Base-by-base conservation (phyloP, 805 yeast species). In the Metschnikowia gelsemii region DNA sequence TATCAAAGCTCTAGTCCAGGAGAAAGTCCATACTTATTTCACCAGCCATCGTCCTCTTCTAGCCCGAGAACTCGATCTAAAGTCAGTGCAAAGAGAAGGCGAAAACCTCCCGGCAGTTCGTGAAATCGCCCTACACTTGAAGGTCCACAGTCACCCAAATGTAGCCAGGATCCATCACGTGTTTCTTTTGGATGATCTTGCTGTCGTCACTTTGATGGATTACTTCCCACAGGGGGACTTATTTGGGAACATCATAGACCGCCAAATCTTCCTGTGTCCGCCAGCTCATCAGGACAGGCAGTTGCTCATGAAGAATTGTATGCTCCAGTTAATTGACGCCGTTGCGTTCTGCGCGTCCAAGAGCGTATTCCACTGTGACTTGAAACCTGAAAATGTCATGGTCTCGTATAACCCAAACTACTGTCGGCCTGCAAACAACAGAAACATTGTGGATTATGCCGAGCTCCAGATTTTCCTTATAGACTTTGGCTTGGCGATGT, bases 401-500 rank as follows among this genome's bases (percentile, higher is more conserved):
- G 60, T 69, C 11, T 49, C 52, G 11, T 66, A 62, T 40, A 55
- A 66, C 42, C 54, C 50, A 11, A 35, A 48, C 36, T 62, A 64
- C 47, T 45, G 38, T 25, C 56, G 68, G 30, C 35, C 44, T 4
- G 16, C 34, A 9, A 31, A 30, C 8, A 26, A 18, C 40, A 27
- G 28, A n/a, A 28, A 28, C 28, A 23, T 38, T 7, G 50, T 68
- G 17, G 68, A 68, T 50, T 63, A 61, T 56, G 71, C 76, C 53
- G 87, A 80, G 44, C 59, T 72, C 40, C 73, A 66, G 41, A 68
- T 84, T 42, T 76, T 74, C 49, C 70, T 82, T 46, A 91, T 95
- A 26, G 99, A 91, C 66, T 91, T 93, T 63, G 98, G 98, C 4
- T 71, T 91, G 17, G 89, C 96, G 17, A 78, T 91, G 44, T 74